Conservation (phyloP, 2,329 filamentous ascomycete species). For the Boeremia lycopersici region DNA sequence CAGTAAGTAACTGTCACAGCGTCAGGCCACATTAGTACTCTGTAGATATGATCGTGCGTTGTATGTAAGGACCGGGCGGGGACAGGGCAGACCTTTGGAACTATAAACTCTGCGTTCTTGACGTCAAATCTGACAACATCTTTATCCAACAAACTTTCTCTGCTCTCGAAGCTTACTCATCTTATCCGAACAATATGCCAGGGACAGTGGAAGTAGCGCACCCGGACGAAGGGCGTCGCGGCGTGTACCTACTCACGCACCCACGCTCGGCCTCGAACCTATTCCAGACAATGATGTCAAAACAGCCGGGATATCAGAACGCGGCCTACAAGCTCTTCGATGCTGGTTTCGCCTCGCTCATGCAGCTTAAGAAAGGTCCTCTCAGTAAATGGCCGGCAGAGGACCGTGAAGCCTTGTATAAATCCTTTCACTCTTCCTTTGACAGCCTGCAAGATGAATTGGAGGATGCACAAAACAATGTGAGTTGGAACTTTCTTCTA, state of each 20-base stretch:
- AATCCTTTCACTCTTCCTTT: conserved; percentile 10
- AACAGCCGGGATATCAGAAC: conserved; percentile 21
- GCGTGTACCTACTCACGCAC: conserved; percentile 25
- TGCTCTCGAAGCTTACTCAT: too few relatives aligned
- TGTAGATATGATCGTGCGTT: background rate
- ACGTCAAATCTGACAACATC: background rate
- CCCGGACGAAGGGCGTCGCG: background rate
- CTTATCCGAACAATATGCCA: background rate
- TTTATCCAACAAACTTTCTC: background rate
- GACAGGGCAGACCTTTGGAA: background rate
- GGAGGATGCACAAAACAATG: conserved; percentile 19
- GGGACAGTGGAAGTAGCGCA: background rate
- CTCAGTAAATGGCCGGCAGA: conserved; percentile 17
- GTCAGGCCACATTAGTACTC: background rate
- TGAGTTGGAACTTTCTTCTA: conserved; percentile 7
- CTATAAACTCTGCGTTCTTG: too few relatives aligned
- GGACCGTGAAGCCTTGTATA: conserved; percentile 11
- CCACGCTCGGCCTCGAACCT: conserved; percentile 26
- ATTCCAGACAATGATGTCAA: conserved; percentile 29
- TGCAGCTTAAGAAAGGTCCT: conserved; percentile 10
- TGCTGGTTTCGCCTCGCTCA: conserved; percentile 6
- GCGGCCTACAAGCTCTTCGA: conserved; percentile 24
- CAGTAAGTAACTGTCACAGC: background rate
- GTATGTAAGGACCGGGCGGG: background rate
- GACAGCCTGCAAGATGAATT: conserved; percentile 21